Evolutionary conservation across 768 basidiomycete genomes (phyloP).

Genomic region (Suillus sp.): DNA sequence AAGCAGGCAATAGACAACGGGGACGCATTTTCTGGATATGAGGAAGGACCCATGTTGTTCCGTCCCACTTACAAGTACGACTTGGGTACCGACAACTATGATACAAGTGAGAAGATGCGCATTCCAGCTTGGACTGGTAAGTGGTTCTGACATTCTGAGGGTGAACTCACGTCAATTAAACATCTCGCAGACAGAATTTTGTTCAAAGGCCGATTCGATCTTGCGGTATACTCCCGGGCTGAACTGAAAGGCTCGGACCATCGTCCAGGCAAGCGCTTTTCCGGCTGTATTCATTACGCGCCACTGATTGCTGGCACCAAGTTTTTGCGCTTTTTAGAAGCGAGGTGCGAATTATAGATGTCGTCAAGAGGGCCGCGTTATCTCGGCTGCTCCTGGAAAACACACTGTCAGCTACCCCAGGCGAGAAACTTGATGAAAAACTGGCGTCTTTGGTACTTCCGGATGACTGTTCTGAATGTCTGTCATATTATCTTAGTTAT

Average conservation of each 20-base stretch:
- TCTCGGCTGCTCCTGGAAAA: conserved; percentile 68
- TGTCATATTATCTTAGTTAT: not conserved
- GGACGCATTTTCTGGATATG: conserved; percentile 79
- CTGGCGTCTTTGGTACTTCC: conserved; percentile 59
- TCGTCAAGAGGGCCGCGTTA: conserved; percentile 68
- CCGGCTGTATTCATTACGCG: not conserved
- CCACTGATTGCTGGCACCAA: conserved; percentile 27
- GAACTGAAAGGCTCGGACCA: conserved; percentile 94
- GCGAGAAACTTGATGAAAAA: conserved; percentile 72
- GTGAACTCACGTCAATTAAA: conserved; percentile 17
- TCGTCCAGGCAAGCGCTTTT: conserved; percentile 66
- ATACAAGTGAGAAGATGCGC: conserved; percentile 94
- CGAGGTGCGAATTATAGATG: conserved; percentile 77
- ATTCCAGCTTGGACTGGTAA: conserved; percentile 97
- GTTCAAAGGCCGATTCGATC: conserved; percentile 77
- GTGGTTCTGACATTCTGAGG: conserved; percentile 18
- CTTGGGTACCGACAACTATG: conserved; percentile 80
- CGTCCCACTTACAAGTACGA: conserved; percentile 94
- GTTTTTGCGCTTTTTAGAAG: conserved; percentile 86
- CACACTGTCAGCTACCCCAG: conserved; percentile 60
- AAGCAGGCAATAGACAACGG: conserved; percentile 68
- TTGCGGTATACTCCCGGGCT: conserved; percentile 79
- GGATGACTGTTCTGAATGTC: conserved; percentile 34
- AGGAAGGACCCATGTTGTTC: conserved; percentile 91
- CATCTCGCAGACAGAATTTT: conserved; percentile 81